Evolutionary conservation across 768 basidiomycete species (phyloP).

Genomic region (Psilocybe cyanescens): DNA sequence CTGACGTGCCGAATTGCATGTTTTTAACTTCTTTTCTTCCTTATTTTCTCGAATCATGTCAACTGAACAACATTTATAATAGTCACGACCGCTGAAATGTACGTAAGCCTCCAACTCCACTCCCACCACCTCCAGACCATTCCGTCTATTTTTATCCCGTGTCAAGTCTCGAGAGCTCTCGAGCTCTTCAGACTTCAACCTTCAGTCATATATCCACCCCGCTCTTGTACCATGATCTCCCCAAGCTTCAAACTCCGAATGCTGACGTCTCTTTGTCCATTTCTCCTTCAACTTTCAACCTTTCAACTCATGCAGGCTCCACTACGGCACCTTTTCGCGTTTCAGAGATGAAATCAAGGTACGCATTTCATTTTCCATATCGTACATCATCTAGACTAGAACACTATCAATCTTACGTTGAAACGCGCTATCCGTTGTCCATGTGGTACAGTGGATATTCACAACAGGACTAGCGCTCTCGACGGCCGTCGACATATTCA

Average conservation of each 20-base stretch:
- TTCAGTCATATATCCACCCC: too few species aligned
- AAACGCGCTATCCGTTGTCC: too few species aligned
- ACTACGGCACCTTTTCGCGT: constrained; percentile 17
- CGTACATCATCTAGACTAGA: too few species aligned
- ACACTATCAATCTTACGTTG: too few species aligned
- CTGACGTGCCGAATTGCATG: neutral
- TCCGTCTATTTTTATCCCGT: neutral
- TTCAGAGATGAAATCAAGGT: constrained; percentile 25
- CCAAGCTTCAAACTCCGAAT: too few species aligned
- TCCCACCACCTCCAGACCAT: neutral
- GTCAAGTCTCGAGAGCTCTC: neutral
- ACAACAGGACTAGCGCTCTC: constrained; percentile 57
- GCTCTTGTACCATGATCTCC: too few species aligned
- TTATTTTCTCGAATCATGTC: neutral
- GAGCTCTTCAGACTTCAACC: too few species aligned
- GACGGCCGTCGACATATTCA: constrained; percentile 50
- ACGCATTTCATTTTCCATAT: constrained; percentile 7
- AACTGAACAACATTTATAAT: neutral
- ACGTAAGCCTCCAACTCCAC: neutral
- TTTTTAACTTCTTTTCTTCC: neutral
- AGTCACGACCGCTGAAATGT: constrained; percentile 37
- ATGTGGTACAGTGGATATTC: constrained; percentile 49
- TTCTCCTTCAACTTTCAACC: too few species aligned
- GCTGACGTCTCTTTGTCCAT: too few species aligned
- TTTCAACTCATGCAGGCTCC: constrained; percentile 23